Evolutionary conservation across 345 rosid species (phyloP).

Genomic region (Balakata baccata): DNA sequence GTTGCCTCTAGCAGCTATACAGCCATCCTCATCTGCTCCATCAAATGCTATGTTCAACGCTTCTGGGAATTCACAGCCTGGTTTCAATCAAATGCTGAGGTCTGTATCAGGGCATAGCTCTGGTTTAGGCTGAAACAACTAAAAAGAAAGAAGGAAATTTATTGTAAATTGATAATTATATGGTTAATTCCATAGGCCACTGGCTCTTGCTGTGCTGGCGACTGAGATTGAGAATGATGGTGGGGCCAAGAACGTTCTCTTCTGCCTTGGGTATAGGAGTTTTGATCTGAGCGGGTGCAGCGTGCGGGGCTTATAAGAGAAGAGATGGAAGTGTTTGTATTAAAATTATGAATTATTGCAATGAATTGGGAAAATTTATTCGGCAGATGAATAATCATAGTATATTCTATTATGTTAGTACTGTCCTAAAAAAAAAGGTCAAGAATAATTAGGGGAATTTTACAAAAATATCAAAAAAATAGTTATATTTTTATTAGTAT

Average conservation of each 20-base stretch:
- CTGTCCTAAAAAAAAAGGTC: too few relatives aligned
- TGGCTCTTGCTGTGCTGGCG: conserved; percentile 16
- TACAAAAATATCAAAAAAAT: too few relatives aligned
- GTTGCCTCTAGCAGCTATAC: conserved; percentile 66
- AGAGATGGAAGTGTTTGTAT: conserved; percentile 1
- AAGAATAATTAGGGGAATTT: too few relatives aligned
- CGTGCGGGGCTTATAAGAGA: conserved; percentile 34
- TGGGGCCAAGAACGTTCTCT: background rate
- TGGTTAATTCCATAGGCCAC: conserved; percentile 3
- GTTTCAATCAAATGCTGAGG: conserved; percentile 59
- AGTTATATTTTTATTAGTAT: too few relatives aligned
- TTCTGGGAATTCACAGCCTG: conserved; percentile 50
- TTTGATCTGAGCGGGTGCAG: conserved; percentile 12
- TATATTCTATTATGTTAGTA: too few relatives aligned
- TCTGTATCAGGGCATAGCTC: conserved; percentile 59
- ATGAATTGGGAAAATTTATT: conserved; percentile 21
- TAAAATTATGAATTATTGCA: conserved; percentile 17
- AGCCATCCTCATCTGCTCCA: conserved; percentile 57
- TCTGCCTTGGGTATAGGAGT: conserved; percentile 9
- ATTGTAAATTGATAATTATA: conserved; percentile 4
- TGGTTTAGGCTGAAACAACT: conserved; percentile 48
- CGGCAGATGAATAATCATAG: conserved; percentile 21
- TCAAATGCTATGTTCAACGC: conserved; percentile 50
- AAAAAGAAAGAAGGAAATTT: too few relatives aligned
- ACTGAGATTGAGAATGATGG: background rate